Evolutionary conservation across 805 yeast genomes (phyloP), one percentile per base, ranked within the genome.

Genomic region (Lipomyces mesembrius): DNA sequence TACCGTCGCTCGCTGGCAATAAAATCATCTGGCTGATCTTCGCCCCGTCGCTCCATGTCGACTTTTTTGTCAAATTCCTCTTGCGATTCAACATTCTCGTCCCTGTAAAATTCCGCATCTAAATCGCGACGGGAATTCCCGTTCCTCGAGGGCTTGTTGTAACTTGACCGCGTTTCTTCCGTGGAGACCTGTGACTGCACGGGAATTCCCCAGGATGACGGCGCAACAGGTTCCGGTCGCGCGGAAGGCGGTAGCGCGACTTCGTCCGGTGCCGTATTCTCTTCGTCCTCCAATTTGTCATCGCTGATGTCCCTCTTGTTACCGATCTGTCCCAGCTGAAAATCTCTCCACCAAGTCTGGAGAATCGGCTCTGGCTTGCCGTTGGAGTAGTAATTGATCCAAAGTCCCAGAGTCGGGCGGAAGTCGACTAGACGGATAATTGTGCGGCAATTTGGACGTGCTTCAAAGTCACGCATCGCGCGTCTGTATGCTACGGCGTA

Each of bases 21-120:
- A 43, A 71, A 71, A 49, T 67, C 73, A 27, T 71, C 72, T 25
- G 71, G 71, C 49, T 65, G 69, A 49, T 70, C 73, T 12, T 61
- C 27, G 6, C 73, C 73, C 27, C 35, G 29, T 14, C 73, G 49
- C 60, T 71, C 73, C 57, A 64, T 68, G 20, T 71, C 72, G 20
- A 71, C 32, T 46, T 65, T 55, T 27, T 46, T 22, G 37, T 70
- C 73, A 65, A 71, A 71, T 34, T 62, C 66, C n/a, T 60, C 71
- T 56, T 62, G 66, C 12, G 66, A 39, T 58, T 67, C 70, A 25
- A 52, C 27, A 52, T 12, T 3, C 25, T 46, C 52, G 37, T 60
- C 56, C 0, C 60, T 34, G 60, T 65, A 25, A 27, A 9, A 61
- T 29, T 39, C 27, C 17, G 14, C 34, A 25, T 52, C 27, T 11